phyloP scores from a whole-genome alignment of 768 basidiomycete genomes.

The Coprinellus micaceus region DNA sequence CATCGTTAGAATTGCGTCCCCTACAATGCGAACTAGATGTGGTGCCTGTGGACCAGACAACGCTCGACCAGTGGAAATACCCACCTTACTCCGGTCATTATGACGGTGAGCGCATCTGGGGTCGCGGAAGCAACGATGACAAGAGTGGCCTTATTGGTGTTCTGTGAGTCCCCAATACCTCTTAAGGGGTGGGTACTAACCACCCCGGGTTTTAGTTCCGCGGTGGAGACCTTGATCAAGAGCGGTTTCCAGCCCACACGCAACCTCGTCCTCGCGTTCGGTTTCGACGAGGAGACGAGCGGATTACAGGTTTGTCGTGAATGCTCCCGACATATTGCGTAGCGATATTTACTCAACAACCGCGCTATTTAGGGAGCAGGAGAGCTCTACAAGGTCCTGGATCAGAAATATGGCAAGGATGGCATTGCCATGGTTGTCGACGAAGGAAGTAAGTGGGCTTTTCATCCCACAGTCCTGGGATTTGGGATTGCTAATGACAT shows the following conservation, averaged over 20 bases:
- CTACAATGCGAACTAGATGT: no score
- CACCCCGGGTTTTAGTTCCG: constrained; percentile 29
- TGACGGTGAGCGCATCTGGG: constrained; percentile 69
- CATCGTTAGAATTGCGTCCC: no score
- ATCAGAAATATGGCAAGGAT: constrained; percentile 63
- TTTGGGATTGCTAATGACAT: background rate
- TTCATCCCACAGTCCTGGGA: background rate
- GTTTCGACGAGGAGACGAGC: constrained; percentile 75
- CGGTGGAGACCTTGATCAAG: constrained; percentile 63
- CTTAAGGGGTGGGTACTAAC: background rate
- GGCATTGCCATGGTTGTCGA: constrained; percentile 80
- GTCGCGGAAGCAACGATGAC: constrained; percentile 71
- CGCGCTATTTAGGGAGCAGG: constrained; percentile 67
- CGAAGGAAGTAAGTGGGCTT: constrained; percentile 65
- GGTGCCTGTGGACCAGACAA: constrained; percentile 59
- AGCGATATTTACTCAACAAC: no score
- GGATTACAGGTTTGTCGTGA: constrained; percentile 41
- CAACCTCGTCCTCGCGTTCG: constrained; percentile 58
- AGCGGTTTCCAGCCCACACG: constrained; percentile 62
- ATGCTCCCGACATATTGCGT: no score
- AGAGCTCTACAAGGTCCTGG: constrained; percentile 43
- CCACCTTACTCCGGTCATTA: constrained; percentile 63
- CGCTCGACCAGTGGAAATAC: constrained; percentile 53
- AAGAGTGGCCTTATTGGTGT: constrained; percentile 72
- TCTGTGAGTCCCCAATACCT: constrained; percentile 34